Evolutionary conservation across 148 eudicot species (phyloP), one percentile per base, ranked within the genome.

Genomic region (Persicaria maculosa): DNA sequence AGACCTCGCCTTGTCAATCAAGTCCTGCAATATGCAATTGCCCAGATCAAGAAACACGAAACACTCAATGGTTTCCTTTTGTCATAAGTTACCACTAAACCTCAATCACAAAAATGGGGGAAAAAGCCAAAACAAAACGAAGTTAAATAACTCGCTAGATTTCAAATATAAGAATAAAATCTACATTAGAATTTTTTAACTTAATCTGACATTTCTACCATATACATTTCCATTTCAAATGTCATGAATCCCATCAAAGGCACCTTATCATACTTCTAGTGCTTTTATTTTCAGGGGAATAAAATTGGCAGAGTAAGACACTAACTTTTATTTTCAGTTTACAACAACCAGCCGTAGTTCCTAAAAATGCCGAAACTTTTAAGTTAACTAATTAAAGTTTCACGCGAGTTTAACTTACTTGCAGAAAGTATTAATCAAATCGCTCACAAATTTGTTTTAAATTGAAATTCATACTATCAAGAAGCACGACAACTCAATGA

Each of bases 1-100:
- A 50, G 90, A 84, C 78, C 84, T 84, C 17, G 98, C 94, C 81
- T 91, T 91, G 81, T 93, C 98, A 79, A 93, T 89, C 85, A 93
- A 83, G 81, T 91, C 93, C 96, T 93, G 81, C 11, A 76, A 71
- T 22, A 16, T 7, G 5, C 19, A 50, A 52, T n/a, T 71, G 12
- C 16, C 15, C 36, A 47, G 3, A 19, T 16, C 25, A 25, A 71
- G 7, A 22, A 62, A 62, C 31, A 62, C 10, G 9, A 16, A 71
- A 19, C 36, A 44, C 12, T 69, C 4, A 22, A 36, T 7, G 22
- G 40, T 22, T 58, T 22, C 65, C 47, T 69, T 69, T 44, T 14
- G 50, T 40, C 72, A 68, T 15, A 43, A 16, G 71, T 45, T 68
- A 46, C 55, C 1, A 9, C 7, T 46, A 72, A 19, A 47, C 20